Conservation (phyloP, 2,329 filamentous ascomycete species). For the Corinectria fuckeliana region DNA sequence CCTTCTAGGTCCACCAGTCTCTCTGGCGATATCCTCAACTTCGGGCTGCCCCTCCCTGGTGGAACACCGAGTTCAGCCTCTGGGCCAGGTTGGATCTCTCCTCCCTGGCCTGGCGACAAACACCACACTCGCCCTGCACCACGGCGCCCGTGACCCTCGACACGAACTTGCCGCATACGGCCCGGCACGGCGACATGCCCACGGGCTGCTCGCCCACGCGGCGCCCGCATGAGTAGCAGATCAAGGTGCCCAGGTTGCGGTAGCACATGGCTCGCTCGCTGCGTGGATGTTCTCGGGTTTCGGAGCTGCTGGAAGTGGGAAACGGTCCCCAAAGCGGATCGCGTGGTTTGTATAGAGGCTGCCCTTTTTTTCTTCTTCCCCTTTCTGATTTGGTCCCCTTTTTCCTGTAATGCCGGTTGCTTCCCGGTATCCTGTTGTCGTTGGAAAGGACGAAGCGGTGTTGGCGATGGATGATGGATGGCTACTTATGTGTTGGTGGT, state of each 20-base stretch:
- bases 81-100: constrained; percentile 28
- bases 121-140: constrained; percentile 34
- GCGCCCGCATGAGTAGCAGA: constrained; percentile 32
- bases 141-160: constrained; percentile 34
- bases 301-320: background rate
- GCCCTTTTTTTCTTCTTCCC: background rate
- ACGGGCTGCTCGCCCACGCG: constrained; percentile 33
- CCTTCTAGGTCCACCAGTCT: background rate
- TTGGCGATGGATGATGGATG: background rate
- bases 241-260: constrained; percentile 32
- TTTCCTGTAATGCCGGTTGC: background rate
- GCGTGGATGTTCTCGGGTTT: background rate
- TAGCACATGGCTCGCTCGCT: constrained; percentile 29
- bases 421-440: background rate
- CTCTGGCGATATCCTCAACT: background rate
- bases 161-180: constrained; percentile 38
- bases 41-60: constrained; percentile 22
- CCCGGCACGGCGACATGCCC: constrained; percentile 33
- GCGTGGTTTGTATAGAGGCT: background rate
- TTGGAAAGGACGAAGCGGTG: background rate
- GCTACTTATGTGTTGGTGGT: background rate
- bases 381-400: background rate
- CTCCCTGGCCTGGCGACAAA: constrained; percentile 32
- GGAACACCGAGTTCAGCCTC: constrained; percentile 34
- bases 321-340: background rate